phyloP scores from a whole-genome alignment of 2,329 filamentous ascomycete species.

The Colletotrichum orbiculare region DNA sequence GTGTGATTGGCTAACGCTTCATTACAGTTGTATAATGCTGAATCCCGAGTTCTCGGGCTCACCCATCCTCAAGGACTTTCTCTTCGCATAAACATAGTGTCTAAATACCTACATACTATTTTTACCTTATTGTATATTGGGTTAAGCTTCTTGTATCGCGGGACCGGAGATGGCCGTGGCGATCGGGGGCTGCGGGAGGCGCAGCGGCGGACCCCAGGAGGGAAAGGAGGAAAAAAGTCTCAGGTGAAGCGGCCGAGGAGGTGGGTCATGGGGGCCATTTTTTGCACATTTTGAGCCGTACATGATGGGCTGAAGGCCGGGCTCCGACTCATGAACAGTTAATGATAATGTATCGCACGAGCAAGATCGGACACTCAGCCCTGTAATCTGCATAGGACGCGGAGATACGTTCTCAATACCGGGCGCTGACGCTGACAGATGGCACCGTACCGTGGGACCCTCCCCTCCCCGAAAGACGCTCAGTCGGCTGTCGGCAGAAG shows the following conservation, averaged over 20 bases:
- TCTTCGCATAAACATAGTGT: conserved; percentile 68
- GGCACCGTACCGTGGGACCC: not conserved
- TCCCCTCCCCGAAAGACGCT: not conserved
- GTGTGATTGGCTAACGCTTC: conserved; percentile 32
- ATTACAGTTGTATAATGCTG: conserved; percentile 81
- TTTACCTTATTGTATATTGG: conserved; percentile 28
- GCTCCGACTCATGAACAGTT: conserved; percentile 8
- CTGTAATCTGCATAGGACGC: no score
- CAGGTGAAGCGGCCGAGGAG: conserved; percentile 3
- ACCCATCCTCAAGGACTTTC: conserved; percentile 90
- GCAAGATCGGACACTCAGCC: not conserved
- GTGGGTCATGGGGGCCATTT: conserved; percentile 6
- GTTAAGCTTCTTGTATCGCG: conserved; percentile 1
- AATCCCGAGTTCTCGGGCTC: conserved; percentile 95
- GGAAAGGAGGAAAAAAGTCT: not conserved
- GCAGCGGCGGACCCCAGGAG: conserved; percentile 3
- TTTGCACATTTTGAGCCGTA: not conserved
- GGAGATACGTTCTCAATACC: no score
- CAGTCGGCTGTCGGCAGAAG: not conserved
- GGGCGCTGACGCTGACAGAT: not conserved
- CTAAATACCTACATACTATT: conserved; percentile 10
- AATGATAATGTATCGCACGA: conserved; percentile 34
- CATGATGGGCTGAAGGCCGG: conserved; percentile 11
- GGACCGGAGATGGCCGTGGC: conserved; percentile 6
- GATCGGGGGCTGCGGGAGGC: not conserved